Conservation (phyloP, 2,329 filamentous ascomycete species). For the Xylariales sp. region DNA sequence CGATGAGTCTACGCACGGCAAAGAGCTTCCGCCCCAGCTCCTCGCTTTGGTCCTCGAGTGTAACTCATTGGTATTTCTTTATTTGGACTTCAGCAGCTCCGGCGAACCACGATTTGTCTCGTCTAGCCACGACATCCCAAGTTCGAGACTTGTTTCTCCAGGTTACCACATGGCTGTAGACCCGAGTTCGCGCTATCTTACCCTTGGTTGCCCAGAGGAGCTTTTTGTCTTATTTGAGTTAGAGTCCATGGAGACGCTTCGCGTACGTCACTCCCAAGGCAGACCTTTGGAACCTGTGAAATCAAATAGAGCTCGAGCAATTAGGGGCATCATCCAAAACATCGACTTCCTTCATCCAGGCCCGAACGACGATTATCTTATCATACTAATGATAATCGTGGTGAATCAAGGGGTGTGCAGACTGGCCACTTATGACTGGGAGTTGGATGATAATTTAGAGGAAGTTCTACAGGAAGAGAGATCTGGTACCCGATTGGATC, state of each 20-base stretch:
- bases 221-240: constrained; percentile 70
- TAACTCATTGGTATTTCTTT: constrained; percentile 73
- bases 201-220: constrained; percentile 66
- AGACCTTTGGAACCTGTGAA: constrained; percentile 56
- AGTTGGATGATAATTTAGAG: constrained; percentile 42
- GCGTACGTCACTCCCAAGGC: constrained; percentile 39
- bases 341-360: constrained; percentile 81
- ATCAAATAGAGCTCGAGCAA: constrained; percentile 32
- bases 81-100: constrained; percentile 44
- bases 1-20: constrained; percentile 12
- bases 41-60: constrained; percentile 72
- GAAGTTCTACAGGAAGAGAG: constrained; percentile 41
- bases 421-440: constrained; percentile 60
- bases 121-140: constrained; percentile 55
- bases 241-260: constrained; percentile 49
- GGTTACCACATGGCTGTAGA: constrained; percentile 72
- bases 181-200: constrained; percentile 64
- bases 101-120: constrained; percentile 56
- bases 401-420: constrained; percentile 43
- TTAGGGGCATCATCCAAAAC: constrained; percentile 74
- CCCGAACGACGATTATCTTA: constrained; percentile 59
- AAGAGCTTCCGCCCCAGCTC: constrained; percentile 67
- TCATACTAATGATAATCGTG: constrained; percentile 70
- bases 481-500: constrained; percentile 44
- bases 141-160: constrained; percentile 51